Percentiles rank a stretch among this genome's conserved stretches.
phyloP scores from a whole-genome alignment of 2,329 filamentous ascomycete species.

The Plectosphaerella plurivora region DNA sequence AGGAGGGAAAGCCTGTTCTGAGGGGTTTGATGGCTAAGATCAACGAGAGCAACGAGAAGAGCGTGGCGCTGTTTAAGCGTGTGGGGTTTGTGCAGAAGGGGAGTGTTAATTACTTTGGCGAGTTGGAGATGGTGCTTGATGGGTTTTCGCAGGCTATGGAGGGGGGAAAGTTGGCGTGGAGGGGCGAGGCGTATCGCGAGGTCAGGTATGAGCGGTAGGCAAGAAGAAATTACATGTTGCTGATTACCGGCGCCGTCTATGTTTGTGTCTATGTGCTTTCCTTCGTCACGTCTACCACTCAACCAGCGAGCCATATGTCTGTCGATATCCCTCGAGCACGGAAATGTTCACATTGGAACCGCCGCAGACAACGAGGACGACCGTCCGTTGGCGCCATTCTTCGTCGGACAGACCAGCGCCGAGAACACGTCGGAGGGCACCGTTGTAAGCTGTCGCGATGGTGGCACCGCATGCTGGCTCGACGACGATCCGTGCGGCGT shows the following conservation, averaged over 20 bases:
- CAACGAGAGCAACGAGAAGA: slow-evolving; percentile 49
- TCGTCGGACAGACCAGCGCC: slow-evolving; percentile 47
- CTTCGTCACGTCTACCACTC: no score
- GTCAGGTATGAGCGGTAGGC: neutral
- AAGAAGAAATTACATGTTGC: no score
- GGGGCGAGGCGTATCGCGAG: neutral
- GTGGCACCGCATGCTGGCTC: slow-evolving; percentile 84
- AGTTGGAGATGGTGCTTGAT: slow-evolving; percentile 45
- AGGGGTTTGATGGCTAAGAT: slow-evolving; percentile 55
- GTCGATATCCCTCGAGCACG: slow-evolving; percentile 54
- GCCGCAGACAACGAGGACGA: slow-evolving; percentile 84
- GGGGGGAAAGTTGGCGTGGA: neutral
- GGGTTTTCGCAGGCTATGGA: slow-evolving; percentile 15
- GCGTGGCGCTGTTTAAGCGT: slow-evolving; percentile 45
- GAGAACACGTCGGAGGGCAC: slow-evolving; percentile 55
- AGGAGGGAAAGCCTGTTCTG: slow-evolving; percentile 18
- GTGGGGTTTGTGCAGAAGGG: slow-evolving; percentile 50
- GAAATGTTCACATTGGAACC: slow-evolving; percentile 63
- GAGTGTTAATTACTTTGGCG: slow-evolving; percentile 55
- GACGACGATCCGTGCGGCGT: slow-evolving; percentile 77
- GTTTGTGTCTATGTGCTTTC: neutral
- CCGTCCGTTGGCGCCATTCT: slow-evolving; percentile 61
- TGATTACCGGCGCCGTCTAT: neutral
- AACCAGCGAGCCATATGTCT: slow-evolving; percentile 29
- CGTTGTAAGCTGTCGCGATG: slow-evolving; percentile 64